Conservation (phyloP, 257 asterid species). For the Nicotiana knightiana region DNA sequence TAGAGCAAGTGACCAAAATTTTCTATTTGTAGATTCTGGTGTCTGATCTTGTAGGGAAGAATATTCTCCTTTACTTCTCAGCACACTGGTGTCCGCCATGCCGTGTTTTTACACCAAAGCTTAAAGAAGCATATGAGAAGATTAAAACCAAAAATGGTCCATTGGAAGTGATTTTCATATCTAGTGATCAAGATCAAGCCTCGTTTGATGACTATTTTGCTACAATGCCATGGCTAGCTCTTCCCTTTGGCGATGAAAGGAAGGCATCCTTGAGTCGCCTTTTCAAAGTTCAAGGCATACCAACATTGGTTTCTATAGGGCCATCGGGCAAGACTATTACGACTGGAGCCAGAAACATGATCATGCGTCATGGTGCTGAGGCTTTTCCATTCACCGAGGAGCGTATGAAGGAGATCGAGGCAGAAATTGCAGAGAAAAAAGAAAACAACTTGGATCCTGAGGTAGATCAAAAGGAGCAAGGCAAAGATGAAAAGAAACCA, state of each 20-base stretch:
- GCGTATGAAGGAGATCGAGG: constrained; percentile 61
- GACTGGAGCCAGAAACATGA: constrained; percentile 46
- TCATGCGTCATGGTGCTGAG: constrained; percentile 48
- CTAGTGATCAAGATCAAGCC: constrained; percentile 68
- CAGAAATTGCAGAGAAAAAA: constrained; percentile 30
- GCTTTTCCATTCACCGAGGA: constrained; percentile 79
- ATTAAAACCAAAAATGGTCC: constrained; percentile 43
- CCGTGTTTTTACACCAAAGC: constrained; percentile 79
- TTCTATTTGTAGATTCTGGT: constrained; percentile 52
- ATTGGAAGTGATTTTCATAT: constrained; percentile 74
- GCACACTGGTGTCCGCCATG: constrained; percentile 99
- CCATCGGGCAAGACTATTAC: constrained; percentile 63
- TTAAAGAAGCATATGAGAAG: constrained; percentile 44
- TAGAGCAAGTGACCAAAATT: neutral
- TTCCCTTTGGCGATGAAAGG: constrained; percentile 74
- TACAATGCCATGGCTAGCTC: constrained; percentile 85
- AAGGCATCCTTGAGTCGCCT: constrained; percentile 41
- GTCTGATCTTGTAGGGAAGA: constrained; percentile 72
- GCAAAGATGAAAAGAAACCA: constrained; percentile 9
- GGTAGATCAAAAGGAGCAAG: neutral
- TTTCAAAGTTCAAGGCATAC: constrained; percentile 79
- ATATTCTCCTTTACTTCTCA: constrained; percentile 68
- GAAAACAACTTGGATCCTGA: neutral
- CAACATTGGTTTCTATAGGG: constrained; percentile 62
- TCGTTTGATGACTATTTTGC: constrained; percentile 73